Evolutionary conservation across 345 rosid genomes (phyloP), one percentile per base, ranked within the genome.

Genomic region (Erucastrum elatum): DNA sequence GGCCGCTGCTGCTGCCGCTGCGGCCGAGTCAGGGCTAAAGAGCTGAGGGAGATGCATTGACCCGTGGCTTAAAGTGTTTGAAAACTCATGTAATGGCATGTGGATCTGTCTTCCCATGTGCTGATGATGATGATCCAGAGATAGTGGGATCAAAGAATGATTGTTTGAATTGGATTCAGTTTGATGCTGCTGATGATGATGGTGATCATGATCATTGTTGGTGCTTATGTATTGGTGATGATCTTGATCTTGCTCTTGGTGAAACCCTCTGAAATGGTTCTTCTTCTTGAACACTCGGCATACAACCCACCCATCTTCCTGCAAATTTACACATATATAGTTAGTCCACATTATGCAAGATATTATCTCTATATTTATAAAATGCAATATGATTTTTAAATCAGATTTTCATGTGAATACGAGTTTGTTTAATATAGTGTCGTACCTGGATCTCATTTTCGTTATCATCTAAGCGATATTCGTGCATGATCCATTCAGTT

Each of bases 401-500:
- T 46, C 8, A 4, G 8, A 63, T 13, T 13, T 60, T 33, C 49
- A 64, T 10, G 4, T 2, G 9, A 53, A 6, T 7, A 33, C 15
- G 15, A 53, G 29, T 2, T 59, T 11, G 17, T 21, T 12, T 17
- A 2, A 12, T 72, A 33, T 17, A n/a, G 7, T 8, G 7, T 13
- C 4, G 6, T 71, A 90, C 97, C 93, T 92, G 97, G 58, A 85
- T 77, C 39, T 90, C 90, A 5, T 91, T 80, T 78, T 88, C 87
- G 39, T 81, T 90, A 27, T 91, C 97, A 0, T 88, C 91, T 7
- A 95, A 76, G 64, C 99, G 99, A 75, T 95, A 95, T 76, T 95
- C 99, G 11, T 95, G 99, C 99, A 95, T 95, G 86, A 95, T 93
- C 99, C 99, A 95, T 41, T 95, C 97, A 0, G 97, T 93, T 84